Percentiles rank a stretch among this genome's conserved stretches.
These are phyloP conservation scores for Hemisphaericaspora subhashii DNA, from an alignment of 1,139 yeast genomes.

Conservation along the genomic window DNA sequence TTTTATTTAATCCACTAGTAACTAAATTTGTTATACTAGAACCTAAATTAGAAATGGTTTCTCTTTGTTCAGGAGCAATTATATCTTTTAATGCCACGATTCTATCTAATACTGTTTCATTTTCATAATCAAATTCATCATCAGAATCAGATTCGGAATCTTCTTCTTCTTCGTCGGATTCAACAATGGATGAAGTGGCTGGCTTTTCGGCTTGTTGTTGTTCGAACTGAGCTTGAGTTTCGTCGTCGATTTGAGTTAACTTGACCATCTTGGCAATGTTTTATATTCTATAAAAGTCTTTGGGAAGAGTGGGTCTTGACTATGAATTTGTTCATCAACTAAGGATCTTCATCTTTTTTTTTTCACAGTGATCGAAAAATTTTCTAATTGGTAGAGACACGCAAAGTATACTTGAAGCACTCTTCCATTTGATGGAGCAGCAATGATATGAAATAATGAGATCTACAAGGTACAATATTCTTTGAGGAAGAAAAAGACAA, in stretches of 20 bases:
- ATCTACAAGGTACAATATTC: no score
- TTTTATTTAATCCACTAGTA: slow-evolving; percentile 49
- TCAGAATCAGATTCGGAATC: slow-evolving; percentile 60
- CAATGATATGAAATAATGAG: no score
- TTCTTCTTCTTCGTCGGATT: slow-evolving; percentile 32
- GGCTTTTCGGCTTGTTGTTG: slow-evolving; percentile 21
- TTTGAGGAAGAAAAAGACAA: no score
- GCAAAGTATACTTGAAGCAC: no score
- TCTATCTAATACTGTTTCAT: slow-evolving; percentile 86
- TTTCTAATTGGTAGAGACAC: slow-evolving; percentile 1
- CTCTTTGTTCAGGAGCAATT: slow-evolving; percentile 85
- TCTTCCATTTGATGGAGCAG: no score
- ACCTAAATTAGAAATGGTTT: slow-evolving; percentile 37
- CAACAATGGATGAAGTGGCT: slow-evolving; percentile 24
- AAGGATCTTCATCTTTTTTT: no score
- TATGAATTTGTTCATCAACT: no score
- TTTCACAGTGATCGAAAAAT: not conserved
- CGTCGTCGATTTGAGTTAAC: slow-evolving; percentile 69
- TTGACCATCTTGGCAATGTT: slow-evolving; percentile 55
- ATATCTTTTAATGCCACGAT: slow-evolving; percentile 88
- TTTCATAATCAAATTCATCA: slow-evolving; percentile 74
- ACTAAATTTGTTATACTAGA: slow-evolving; percentile 37
- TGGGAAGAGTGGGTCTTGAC: no score
- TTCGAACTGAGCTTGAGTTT: slow-evolving; percentile 26
- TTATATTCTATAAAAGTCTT: not conserved